These are phyloP conservation scores for Suillus subalutaceus DNA, from an alignment of 768 basidiomycete genomes.

Conservation along the genomic window DNA sequence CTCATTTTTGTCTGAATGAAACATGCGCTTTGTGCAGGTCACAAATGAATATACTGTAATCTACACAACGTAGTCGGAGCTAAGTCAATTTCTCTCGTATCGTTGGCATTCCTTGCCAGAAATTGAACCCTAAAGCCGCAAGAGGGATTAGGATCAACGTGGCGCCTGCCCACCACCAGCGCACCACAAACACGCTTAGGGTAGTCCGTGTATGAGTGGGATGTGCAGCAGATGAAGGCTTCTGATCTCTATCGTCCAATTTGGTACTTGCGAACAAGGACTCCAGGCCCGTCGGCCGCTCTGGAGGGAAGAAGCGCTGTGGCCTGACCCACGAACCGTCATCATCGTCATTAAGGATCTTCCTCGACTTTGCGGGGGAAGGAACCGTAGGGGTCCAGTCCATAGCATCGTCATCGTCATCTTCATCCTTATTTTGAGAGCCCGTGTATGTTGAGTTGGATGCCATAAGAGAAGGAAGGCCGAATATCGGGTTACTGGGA, in stretches of 20 bases:
- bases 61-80: not conserved
- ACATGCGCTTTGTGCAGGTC: constrained; percentile 6
- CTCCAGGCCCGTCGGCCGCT: constrained; percentile 78
- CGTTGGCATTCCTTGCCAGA: constrained; percentile 19
- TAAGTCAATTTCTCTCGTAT: not conserved
- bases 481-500: constrained; percentile 61
- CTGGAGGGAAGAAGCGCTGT: constrained; percentile 77
- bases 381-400: constrained; percentile 69
- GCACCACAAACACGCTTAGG: not conserved
- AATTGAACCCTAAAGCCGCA: constrained; percentile 22
- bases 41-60: constrained; percentile 1
- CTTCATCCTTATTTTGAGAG: constrained; percentile 31
- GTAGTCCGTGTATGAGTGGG: not conserved
- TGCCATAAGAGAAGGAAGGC: constrained; percentile 60
- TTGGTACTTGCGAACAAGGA: constrained; percentile 64
- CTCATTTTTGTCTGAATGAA: not conserved
- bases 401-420: constrained; percentile 48
- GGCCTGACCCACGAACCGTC: constrained; percentile 62
- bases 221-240: not conserved
- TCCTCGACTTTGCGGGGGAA: constrained; percentile 23
- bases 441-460: constrained; percentile 26
- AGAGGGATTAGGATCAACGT: constrained; percentile 23
- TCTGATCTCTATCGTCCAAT: constrained; percentile 46
- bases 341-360: constrained; percentile 30
- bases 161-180: constrained; percentile 17